phyloP scores from a whole-genome alignment of 768 basidiomycete genomes.

The Leccinum disarticulatum region DNA sequence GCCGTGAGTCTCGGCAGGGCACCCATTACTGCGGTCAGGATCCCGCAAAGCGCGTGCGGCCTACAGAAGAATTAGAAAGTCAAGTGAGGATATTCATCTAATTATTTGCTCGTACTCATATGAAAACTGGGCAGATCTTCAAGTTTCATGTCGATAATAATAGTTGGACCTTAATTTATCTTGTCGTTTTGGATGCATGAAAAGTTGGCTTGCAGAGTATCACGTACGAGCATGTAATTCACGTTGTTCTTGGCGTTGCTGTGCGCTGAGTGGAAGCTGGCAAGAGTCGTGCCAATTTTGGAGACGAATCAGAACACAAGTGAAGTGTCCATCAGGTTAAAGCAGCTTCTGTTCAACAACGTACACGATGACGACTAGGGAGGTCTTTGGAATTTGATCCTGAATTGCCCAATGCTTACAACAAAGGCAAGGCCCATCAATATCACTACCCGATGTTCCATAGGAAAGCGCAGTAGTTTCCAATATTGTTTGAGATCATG shows the following conservation, averaged over 20 bases:
- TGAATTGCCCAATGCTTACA: neutral
- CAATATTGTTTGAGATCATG: neutral
- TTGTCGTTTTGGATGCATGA: neutral
- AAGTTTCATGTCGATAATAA: neutral
- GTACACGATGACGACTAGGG: neutral
- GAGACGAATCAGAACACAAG: neutral
- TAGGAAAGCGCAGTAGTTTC: neutral
- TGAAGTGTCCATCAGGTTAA: neutral
- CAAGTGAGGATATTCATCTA: neutral
- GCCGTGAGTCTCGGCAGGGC: constrained; percentile 30
- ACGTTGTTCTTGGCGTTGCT: neutral
- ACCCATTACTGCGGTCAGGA: constrained; percentile 20
- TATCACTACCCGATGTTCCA: neutral
- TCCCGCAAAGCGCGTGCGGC: constrained; percentile 13
- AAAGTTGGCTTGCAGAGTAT: neutral
- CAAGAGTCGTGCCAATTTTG: neutral
- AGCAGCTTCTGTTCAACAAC: neutral
- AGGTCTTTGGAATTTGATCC: neutral
- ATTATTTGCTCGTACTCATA: neutral
- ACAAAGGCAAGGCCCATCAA: neutral
- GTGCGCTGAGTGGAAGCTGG: too few relatives aligned
- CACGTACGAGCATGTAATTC: neutral
- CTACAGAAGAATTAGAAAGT: constrained; percentile 6
- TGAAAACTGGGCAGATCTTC: neutral
- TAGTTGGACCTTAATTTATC: neutral